Conservation (phyloP, 2,329 filamentous ascomycete species). For the Ophiocordyceps robertsii region DNA sequence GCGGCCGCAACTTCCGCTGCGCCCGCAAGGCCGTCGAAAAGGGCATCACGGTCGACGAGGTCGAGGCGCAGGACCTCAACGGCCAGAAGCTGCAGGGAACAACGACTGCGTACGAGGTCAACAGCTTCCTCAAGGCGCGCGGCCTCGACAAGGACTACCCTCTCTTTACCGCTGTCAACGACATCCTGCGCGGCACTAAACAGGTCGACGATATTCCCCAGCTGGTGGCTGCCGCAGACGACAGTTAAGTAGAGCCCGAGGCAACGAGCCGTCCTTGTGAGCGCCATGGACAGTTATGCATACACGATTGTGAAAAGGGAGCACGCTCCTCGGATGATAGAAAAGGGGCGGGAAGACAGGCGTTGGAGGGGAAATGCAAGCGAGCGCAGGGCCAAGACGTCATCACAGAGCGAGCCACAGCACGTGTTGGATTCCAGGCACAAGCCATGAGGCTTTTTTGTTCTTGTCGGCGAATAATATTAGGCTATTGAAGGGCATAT, state of each 20-base stretch:
- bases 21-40: slow-evolving; percentile 77
- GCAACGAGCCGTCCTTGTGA: neutral
- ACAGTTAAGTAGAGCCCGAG: neutral
- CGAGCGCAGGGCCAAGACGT: no score
- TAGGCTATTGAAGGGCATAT: no score
- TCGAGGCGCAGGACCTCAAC: slow-evolving; percentile 82
- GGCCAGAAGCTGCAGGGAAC: slow-evolving; percentile 96
- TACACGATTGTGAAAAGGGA: neutral
- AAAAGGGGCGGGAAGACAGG: no score
- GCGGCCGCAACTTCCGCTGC: slow-evolving; percentile 87
- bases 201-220: slow-evolving; percentile 70
- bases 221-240: slow-evolving; percentile 33
- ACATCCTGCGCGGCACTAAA: slow-evolving; percentile 62
- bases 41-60: slow-evolving; percentile 67
- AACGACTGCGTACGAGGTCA: slow-evolving; percentile 80
- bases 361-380: no score
- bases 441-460: no score
- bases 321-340: neutral
- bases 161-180: slow-evolving; percentile 79
- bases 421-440: no score
- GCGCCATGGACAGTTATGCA: neutral
- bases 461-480: no score
- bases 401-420: no score
- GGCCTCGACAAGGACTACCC: slow-evolving; percentile 76
- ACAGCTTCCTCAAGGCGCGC: slow-evolving; percentile 70